Base-by-base conservation (phyloP, 768 basidiomycete species). In the Cubamyces lactineus region DNA sequence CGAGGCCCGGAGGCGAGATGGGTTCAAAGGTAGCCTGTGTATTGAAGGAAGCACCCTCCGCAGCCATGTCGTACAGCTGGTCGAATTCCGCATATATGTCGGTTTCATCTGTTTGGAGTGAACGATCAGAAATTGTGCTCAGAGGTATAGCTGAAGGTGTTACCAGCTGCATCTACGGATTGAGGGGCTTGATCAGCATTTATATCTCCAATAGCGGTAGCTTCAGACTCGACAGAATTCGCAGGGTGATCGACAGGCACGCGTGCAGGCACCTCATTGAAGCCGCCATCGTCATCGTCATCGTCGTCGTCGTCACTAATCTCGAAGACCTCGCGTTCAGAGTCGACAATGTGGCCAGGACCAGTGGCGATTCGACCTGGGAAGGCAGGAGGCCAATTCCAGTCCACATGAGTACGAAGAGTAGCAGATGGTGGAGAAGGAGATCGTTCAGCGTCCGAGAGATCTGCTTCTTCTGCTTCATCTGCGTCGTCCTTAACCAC, bases 361-460 rank as follows among this genome's bases (percentile, higher is more conserved):
- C 67, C 51, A 6, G 65, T 69, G 21, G 73, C 64, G 1, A 69
- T 23, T 21, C 67, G 66, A 5, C 72, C 73, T 5, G 71, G 59
- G 54, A 76, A 76, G 1, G 75, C 75, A 17, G 76, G 73, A 19
- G 76, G 76, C 57, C 67, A 70, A 59, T 73, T 75, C 77, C 77
- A 78, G 45, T 78, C 70, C 3, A 73, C 66, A 51, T 76, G 71
- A 11, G 55, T 58, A 15, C 41, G 61, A 30, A 67, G 52, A 9
- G 62, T 57, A 5, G 63, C 38, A 21, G 52, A 54, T 7, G 61
- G 55, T 2, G 67, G 63, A 3, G 61, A 66, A 8, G 49, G 28
- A 1, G 58, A 61, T 1, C 57, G 62, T 3, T 63, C 64, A 23
- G 41, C 42, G 16, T 53, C 19, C 3, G 48, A 51, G 15, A 24